phyloP scores from a whole-genome alignment of 2,329 filamentous ascomycete species.

The Torrubiellomyces zombiae region DNA sequence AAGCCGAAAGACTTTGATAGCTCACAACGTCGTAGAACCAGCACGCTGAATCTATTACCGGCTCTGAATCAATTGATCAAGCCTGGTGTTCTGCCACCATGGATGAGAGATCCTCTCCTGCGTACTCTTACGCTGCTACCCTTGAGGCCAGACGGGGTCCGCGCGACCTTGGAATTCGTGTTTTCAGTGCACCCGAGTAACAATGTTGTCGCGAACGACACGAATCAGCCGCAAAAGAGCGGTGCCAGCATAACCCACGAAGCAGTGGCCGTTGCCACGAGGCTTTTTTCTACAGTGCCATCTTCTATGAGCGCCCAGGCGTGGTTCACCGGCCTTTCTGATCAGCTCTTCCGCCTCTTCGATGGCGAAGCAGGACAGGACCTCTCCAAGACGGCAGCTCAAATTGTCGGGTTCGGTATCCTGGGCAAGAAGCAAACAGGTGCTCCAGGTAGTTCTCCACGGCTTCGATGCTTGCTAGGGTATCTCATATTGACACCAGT shows the following conservation, averaged over 20 bases:
- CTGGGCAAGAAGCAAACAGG: constrained; percentile 46
- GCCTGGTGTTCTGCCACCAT: constrained; percentile 38
- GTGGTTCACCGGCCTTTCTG: constrained; percentile 45
- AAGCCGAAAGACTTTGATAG: no score
- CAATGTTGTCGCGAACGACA: constrained; percentile 21
- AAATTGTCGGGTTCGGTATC: constrained; percentile 38
- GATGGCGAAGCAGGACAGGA: constrained; percentile 31
- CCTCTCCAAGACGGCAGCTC: constrained; percentile 18
- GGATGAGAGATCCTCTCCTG: constrained; percentile 42
- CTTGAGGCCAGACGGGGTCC: constrained; percentile 44
- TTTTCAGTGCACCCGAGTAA: constrained; percentile 49
- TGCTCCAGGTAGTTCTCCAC: constrained; percentile 31
- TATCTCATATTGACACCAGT: no score
- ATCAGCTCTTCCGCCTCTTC: constrained; percentile 43
- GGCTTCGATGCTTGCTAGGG: constrained; percentile 1
- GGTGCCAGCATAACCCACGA: constrained; percentile 52
- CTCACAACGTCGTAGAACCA: constrained; percentile 11
- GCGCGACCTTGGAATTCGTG: constrained; percentile 53
- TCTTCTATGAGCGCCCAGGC: constrained; percentile 30
- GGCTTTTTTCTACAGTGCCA: constrained; percentile 44
- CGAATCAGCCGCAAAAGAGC: constrained; percentile 30
- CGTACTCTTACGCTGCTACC: constrained; percentile 43
- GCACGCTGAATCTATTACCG: constrained; percentile 37
- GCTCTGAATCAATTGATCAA: constrained; percentile 47
- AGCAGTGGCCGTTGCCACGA: constrained; percentile 45